phyloP scores from a whole-genome alignment of 73 alveolate species.

The Stentor coeruleus region DNA sequence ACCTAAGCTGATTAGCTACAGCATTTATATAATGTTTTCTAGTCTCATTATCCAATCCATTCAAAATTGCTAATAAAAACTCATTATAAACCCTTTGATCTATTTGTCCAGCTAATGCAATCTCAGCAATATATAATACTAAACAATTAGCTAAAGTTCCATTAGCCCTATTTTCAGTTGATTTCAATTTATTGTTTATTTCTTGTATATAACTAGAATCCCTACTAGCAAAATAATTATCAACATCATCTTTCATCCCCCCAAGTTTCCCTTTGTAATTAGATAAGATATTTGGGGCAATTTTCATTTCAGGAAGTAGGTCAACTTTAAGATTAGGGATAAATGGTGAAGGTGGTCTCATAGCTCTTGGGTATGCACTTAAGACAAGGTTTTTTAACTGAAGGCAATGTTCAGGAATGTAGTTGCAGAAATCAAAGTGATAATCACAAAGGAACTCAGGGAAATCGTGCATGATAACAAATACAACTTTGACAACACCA shows the following conservation, averaged over 20 bases:
- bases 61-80: slow-evolving; percentile 59
- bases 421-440: slow-evolving; percentile 79
- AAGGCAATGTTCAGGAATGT: slow-evolving; percentile 67
- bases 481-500: slow-evolving; percentile 61
- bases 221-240: slow-evolving; percentile 54
- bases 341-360: slow-evolving; percentile 79
- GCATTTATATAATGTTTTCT: slow-evolving; percentile 73
- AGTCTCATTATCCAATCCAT: slow-evolving; percentile 55
- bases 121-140: slow-evolving; percentile 67
- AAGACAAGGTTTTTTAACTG: slow-evolving; percentile 83
- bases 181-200: slow-evolving; percentile 58
- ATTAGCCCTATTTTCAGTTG: slow-evolving; percentile 35
- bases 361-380: slow-evolving; percentile 83
- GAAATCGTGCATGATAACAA: slow-evolving; percentile 73
- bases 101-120: slow-evolving; percentile 36
- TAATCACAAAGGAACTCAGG: slow-evolving; percentile 93
- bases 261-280: slow-evolving; percentile 32
- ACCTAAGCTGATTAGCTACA: slow-evolving; percentile 84
- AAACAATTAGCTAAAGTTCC: slow-evolving; percentile 66
- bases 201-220: slow-evolving; percentile 34
- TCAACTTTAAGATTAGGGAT: slow-evolving; percentile 68
- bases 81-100: slow-evolving; percentile 38
- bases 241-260: slow-evolving; percentile 54
- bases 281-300: slow-evolving; percentile 44
- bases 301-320: slow-evolving; percentile 49